phyloP scores from a whole-genome alignment of 805 yeast species.

The Saitoella complicata region DNA sequence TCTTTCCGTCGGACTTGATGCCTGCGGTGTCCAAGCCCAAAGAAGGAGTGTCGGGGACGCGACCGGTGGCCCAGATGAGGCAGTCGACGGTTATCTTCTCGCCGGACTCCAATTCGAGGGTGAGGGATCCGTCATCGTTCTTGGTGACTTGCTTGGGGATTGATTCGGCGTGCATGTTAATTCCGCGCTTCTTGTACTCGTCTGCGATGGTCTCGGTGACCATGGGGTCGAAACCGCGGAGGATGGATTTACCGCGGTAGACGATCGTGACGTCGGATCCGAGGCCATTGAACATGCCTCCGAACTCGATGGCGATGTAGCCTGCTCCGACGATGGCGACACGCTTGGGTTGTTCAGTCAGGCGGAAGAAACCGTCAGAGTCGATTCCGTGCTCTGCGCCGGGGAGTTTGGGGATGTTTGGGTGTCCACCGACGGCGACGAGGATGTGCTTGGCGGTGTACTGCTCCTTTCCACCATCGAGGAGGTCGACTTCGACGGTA shows the following conservation, averaged over 20 bases:
- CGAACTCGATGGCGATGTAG: constrained; percentile 87
- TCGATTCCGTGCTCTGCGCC: constrained; percentile 75
- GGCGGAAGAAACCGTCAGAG: constrained; percentile 80
- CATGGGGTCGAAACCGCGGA: constrained; percentile 72
- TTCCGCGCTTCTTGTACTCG: constrained; percentile 64
- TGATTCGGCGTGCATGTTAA: constrained; percentile 57
- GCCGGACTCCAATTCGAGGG: constrained; percentile 28
- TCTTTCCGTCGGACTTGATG: constrained; percentile 37
- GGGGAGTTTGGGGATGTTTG: constrained; percentile 54
- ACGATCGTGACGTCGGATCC: constrained; percentile 76
- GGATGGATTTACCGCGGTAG: constrained; percentile 79
- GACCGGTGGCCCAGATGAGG: constrained; percentile 87
- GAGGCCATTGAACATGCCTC: constrained; percentile 83
- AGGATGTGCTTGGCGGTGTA: constrained; percentile 71
- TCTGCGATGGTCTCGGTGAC: constrained; percentile 70
- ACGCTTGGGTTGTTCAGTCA: constrained; percentile 69
- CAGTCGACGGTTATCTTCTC: constrained; percentile 47
- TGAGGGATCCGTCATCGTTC: constrained; percentile 30
- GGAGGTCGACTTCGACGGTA: constrained; percentile 54
- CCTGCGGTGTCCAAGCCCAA: constrained; percentile 67
- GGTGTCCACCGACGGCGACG: constrained; percentile 87
- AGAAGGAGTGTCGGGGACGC: constrained; percentile 50
- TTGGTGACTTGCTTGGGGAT: constrained; percentile 31
- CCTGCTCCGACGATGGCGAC: constrained; percentile 98
- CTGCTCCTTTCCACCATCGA: constrained; percentile 39